These are phyloP conservation scores for Chlorella variabilis DNA, from an alignment of 163 green algal genomes.

Conservation along the genomic window DNA sequence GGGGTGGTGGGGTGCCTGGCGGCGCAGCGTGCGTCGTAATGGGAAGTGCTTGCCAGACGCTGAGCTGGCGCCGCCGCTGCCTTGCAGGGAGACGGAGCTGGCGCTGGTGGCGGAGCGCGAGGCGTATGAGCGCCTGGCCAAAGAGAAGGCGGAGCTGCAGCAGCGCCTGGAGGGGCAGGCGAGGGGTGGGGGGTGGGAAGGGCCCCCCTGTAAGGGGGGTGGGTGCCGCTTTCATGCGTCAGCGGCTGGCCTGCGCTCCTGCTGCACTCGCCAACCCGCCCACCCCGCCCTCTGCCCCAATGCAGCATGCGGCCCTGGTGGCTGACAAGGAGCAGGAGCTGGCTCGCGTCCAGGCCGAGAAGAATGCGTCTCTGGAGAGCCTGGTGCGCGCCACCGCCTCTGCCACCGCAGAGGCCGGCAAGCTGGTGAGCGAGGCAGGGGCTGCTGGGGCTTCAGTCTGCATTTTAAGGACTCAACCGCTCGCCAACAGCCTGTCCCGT, in stretches of 20 bases:
- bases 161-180: conserved; percentile 17
- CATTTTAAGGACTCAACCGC: background rate
- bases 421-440: conserved; percentile 1
- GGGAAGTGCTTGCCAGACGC: too few species aligned
- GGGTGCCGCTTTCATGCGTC: too few species aligned
- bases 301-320: conserved; percentile 1
- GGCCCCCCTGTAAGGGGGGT: background rate
- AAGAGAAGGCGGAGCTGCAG: conserved; percentile 16
- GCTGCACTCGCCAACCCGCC: too few species aligned
- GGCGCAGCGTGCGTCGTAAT: too few species aligned
- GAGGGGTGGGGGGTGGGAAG: too few species aligned
- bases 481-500: too few species aligned
- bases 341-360: conserved; percentile 10
- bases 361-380: conserved; percentile 40
- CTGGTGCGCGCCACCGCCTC: conserved; percentile 38
- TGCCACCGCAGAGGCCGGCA: conserved; percentile 40
- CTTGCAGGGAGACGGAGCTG: conserved; percentile 14
- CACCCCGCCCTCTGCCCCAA: too few species aligned
- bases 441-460: background rate
- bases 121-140: background rate
- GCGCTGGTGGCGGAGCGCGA: conserved; percentile 20
- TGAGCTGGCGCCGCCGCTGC: too few species aligned
- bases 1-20: too few species aligned
- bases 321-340: conserved; percentile 21
- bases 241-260: too few species aligned